These are phyloP conservation scores for Chloris gayana DNA, from an alignment of 176 grass and related monocot genomes.

Conservation along the genomic window DNA sequence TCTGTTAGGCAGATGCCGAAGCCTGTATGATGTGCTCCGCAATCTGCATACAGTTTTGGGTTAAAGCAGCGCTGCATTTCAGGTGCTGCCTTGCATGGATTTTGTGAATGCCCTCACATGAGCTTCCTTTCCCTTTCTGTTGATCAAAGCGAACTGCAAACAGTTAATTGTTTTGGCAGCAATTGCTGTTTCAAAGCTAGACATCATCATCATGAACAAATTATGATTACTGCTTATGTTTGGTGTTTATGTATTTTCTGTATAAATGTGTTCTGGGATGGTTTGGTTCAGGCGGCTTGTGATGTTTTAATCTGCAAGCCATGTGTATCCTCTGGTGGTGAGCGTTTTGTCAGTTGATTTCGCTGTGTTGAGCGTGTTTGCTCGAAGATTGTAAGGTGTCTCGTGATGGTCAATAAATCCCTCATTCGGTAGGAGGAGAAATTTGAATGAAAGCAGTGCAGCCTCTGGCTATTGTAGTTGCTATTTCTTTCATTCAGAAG, in stretches of 20 bases:
- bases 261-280: background rate
- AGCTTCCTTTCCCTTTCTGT: slow-evolving; percentile 15
- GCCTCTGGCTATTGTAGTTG: too few relatives aligned
- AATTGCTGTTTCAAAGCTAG: slow-evolving; percentile 31
- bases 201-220: slow-evolving; percentile 23
- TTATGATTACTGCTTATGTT: slow-evolving; percentile 15
- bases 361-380: background rate
- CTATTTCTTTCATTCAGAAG: too few relatives aligned
- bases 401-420: background rate
- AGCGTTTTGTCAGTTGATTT: background rate
- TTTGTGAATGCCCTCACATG: slow-evolving; percentile 32
- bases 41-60: slow-evolving; percentile 29
- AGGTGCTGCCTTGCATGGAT: slow-evolving; percentile 53
- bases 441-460: background rate
- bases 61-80: slow-evolving; percentile 40
- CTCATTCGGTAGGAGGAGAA: background rate
- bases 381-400: background rate
- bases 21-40: slow-evolving; percentile 27
- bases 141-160: slow-evolving; percentile 21
- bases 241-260: slow-evolving; percentile 6
- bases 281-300: background rate
- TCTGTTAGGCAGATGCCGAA: slow-evolving; percentile 24
- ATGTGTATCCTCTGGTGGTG: slow-evolving; percentile 2
- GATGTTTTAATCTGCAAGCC: slow-evolving; percentile 2
- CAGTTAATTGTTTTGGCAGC: slow-evolving; percentile 25